Conservation (phyloP, 129 eudicot genomes). For the Deinandra increscens region DNA sequence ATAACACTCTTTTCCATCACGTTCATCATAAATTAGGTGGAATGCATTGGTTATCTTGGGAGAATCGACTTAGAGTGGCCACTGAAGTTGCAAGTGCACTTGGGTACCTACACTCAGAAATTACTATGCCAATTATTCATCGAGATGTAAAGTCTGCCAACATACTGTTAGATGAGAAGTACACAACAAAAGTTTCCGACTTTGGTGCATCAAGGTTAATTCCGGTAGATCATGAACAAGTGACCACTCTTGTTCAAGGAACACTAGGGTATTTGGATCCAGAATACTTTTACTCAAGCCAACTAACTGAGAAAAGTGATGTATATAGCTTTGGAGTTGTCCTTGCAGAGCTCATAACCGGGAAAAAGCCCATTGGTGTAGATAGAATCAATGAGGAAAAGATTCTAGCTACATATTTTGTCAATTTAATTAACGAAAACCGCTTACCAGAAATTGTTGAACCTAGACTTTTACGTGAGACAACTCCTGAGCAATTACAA, state of each 20-base stretch:
- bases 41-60: too few relatives aligned
- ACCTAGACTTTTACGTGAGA: constrained; percentile 31
- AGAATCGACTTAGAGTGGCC: too few relatives aligned
- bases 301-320: too few relatives aligned
- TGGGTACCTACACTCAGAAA: too few relatives aligned
- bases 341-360: constrained; percentile 43
- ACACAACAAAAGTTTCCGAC: constrained; percentile 36
- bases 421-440: constrained; percentile 37
- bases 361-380: constrained; percentile 30
- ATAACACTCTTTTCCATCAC: too few relatives aligned
- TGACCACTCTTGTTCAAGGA: constrained; percentile 47
- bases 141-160: constrained; percentile 53
- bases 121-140: constrained; percentile 47
- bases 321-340: constrained; percentile 53
- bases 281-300: constrained; percentile 43
- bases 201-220: constrained; percentile 49
- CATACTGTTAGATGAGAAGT: constrained; percentile 41
- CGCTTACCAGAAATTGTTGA: constrained; percentile 38
- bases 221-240: constrained; percentile 38
- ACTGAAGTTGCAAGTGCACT: too few relatives aligned
- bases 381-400: constrained; percentile 27
- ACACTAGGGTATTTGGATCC: constrained; percentile 59
- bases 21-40: too few relatives aligned
- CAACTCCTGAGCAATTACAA: constrained; percentile 33
- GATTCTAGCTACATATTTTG: constrained; percentile 39